Percentiles rank a stretch among this genome's conserved stretches.
Evolutionary conservation across 176 grass and related monocot genomes (phyloP).

Genomic region (Zea luxurians): DNA sequence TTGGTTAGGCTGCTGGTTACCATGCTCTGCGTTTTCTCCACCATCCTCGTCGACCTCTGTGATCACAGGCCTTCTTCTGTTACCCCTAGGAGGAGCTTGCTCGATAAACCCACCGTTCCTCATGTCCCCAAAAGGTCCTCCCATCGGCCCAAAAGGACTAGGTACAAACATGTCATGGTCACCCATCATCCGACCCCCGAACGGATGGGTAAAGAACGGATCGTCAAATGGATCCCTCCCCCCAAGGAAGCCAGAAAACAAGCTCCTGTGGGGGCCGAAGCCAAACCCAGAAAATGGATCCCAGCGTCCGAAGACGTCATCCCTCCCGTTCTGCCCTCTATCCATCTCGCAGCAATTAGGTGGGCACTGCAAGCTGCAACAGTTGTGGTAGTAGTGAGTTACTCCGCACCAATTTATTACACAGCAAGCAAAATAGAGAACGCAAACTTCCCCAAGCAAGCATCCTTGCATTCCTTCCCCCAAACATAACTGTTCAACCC

Average conservation of each 20-base stretch:
- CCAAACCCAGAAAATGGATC: constrained; percentile 70
- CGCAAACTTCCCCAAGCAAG: too few relatives aligned
- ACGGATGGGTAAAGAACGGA: constrained; percentile 85
- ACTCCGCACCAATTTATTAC: neutral
- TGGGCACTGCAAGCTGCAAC: neutral
- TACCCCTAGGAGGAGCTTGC: constrained; percentile 43
- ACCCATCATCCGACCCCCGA: constrained; percentile 68
- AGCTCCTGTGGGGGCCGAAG: constrained; percentile 45
- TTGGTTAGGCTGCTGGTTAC: constrained; percentile 11
- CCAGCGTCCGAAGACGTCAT: constrained; percentile 49
- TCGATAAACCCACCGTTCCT: constrained; percentile 41
- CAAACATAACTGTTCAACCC: neutral
- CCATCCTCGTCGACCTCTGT: constrained; percentile 64
- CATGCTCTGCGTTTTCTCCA: constrained; percentile 12
- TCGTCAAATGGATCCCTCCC: constrained; percentile 84
- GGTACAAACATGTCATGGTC: constrained; percentile 47
- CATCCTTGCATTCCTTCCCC: neutral
- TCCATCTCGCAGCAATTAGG: constrained; percentile 46
- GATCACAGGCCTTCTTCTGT: constrained; percentile 49
- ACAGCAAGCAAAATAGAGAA: neutral
- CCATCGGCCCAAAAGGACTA: constrained; percentile 37
- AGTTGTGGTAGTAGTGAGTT: neutral
- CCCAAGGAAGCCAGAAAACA: constrained; percentile 69
- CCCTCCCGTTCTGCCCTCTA: constrained; percentile 59
- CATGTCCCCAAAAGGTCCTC: constrained; percentile 38